Evolutionary conservation across 805 yeast species (phyloP), one percentile per base, ranked within the genome.

Genomic region (Kodamaea kakaduensis): DNA sequence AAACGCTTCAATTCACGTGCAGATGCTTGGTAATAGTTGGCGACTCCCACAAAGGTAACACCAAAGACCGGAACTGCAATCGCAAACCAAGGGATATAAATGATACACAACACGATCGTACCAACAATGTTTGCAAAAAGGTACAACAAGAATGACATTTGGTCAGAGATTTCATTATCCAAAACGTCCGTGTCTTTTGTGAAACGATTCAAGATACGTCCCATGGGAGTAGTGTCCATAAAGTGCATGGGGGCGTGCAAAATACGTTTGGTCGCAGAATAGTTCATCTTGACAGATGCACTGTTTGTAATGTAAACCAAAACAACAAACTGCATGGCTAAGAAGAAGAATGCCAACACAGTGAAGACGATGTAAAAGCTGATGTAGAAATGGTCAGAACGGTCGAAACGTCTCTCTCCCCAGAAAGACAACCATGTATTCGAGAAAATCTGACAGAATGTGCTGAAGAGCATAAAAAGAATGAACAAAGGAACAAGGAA

Each of bases 401-500:
- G 60, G 15, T 54, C 52, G 50, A 81, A 85, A 50, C 71, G 75
- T 33, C 66, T 42, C 12, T 67, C 69, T 5, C 80, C 67, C 96
- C 96, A 87, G 57, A 81, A 87, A 1, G 94, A 80, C 38, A 88
- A 66, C 94, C 94, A 84, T 13, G 81, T 78, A 51, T 79, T 81
- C 26, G 82, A 71, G 49, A 81, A 78, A 25, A 80, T 54, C 38
- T 64, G 67, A 38, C 71, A 64, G 52, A 79, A 81, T 1, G 74
- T 71, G 32, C 71, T 62, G 8, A 70, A 36, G 2, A 53, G 46
- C 7, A 63, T 53, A 15, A 60, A 44, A 13, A 61, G 21, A 2
- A 67, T 10, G 61, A 63, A 5, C 17, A 26, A 15, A 5, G 10
- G 12, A 16, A 16, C 16, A n/a, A n/a, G n/a, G n/a, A n/a, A n/a